A percentile compares a stretch with the other conserved stretches of the same genome.
Evolutionary conservation across 345 rosid species (phyloP).

Genomic region (Viola odorata): DNA sequence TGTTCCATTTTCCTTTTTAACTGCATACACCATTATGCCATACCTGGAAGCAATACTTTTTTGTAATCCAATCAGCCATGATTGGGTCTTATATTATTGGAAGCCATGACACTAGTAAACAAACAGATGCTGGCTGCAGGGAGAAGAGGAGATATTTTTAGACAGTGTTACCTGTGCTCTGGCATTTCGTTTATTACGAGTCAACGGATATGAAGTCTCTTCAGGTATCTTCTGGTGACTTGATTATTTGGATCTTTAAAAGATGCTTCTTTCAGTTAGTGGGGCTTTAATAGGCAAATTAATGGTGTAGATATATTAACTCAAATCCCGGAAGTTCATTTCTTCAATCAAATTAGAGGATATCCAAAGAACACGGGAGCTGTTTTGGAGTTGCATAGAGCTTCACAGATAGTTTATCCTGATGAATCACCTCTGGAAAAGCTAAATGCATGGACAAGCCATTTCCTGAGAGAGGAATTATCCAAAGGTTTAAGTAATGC

Average conservation of each 20-base stretch:
- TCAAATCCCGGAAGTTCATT: slow-evolving; percentile 43
- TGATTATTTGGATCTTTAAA: neutral
- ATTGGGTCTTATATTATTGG: neutral
- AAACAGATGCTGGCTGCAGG: slow-evolving; percentile 69
- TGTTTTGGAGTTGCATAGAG: slow-evolving; percentile 61
- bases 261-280: neutral
- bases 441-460: slow-evolving; percentile 48
- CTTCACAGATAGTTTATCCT: slow-evolving; percentile 48
- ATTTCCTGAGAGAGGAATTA: slow-evolving; percentile 43
- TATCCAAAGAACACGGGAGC: slow-evolving; percentile 41
- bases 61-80: slow-evolving; percentile 7
- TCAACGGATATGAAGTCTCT: slow-evolving; percentile 64
- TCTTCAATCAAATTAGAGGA: slow-evolving; percentile 53
- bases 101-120: slow-evolving; percentile 20
- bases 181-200: slow-evolving; percentile 69
- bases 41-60: neutral
- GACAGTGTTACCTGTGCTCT: slow-evolving; percentile 57
- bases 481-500: slow-evolving; percentile 30
- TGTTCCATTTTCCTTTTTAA: neutral
- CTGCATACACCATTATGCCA: neutral
- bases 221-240: slow-evolving; percentile 39
- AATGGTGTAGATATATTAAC: slow-evolving; percentile 46
- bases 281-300: slow-evolving; percentile 2
- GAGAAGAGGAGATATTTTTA: slow-evolving; percentile 59
- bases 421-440: slow-evolving; percentile 46